phyloP scores from a whole-genome alignment of 768 basidiomycete genomes.

The Boletus reticulatus region DNA sequence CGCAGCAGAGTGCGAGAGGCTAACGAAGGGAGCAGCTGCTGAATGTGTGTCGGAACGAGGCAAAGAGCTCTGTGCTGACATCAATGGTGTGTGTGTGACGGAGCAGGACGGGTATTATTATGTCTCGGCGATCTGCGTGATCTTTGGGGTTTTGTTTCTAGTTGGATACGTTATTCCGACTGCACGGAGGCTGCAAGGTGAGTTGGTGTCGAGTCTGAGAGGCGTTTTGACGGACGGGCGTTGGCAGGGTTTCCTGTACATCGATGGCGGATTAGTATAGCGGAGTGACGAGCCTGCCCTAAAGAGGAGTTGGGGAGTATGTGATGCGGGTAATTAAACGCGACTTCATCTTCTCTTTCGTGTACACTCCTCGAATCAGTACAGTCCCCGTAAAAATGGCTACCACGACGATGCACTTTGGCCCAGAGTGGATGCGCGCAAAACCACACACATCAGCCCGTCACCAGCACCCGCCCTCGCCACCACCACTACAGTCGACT shows the following conservation, averaged over 20 bases:
- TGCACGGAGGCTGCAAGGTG: constrained; percentile 83
- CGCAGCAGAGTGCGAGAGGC: background rate
- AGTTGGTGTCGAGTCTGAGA: constrained; percentile 26
- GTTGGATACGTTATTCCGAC: constrained; percentile 80
- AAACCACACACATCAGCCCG: constrained; percentile 60
- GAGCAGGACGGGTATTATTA: constrained; percentile 92
- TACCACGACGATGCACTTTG: constrained; percentile 81
- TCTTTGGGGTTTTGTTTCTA: constrained; percentile 71
- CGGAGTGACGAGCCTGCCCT: constrained; percentile 35
- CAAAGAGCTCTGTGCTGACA: constrained; percentile 68
- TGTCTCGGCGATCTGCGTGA: constrained; percentile 75
- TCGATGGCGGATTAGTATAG: constrained; percentile 64
- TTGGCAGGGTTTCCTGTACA: constrained; percentile 62
- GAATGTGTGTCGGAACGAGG: constrained; percentile 96
- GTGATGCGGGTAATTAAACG: constrained; percentile 16
- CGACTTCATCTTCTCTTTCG: constrained; percentile 4
- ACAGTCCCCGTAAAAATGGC: constrained; percentile 39
- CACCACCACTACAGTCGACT: constrained; percentile 46
- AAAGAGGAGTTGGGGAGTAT: constrained; percentile 17
- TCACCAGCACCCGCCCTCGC: constrained; percentile 55
- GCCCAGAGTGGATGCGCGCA: constrained; percentile 90
- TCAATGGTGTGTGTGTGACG: constrained; percentile 79
- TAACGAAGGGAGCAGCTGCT: constrained; percentile 44
- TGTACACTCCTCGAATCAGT: too few species aligned
- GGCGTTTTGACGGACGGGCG: background rate